A percentile compares a stretch with the other conserved stretches of the same genome.
Evolutionary conservation across 2,329 filamentous ascomycete species (phyloP).

Genomic region (Karstenula rhodostoma): DNA sequence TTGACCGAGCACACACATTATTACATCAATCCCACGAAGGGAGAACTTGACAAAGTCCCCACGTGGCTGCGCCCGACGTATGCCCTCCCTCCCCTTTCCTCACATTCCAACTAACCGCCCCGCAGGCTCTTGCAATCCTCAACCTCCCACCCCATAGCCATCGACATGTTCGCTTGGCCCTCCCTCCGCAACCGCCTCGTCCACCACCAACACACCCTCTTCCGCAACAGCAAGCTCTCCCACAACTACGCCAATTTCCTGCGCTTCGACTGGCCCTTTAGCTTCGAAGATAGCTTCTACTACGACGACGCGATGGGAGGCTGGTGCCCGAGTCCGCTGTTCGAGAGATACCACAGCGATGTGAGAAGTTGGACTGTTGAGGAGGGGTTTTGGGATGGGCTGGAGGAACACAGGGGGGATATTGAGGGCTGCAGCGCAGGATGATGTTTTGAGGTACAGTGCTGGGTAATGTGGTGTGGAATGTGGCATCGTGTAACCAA

Average conservation of each 20-base stretch:
- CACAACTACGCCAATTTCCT: conserved; percentile 36
- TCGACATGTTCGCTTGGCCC: conserved; percentile 48
- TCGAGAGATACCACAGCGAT: conserved; percentile 42
- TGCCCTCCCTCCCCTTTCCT: neutral
- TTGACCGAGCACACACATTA: conserved; percentile 28
- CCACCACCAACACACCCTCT: conserved; percentile 30
- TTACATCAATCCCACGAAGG: conserved; percentile 39
- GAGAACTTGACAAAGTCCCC: conserved; percentile 36
- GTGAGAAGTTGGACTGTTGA: conserved; percentile 37
- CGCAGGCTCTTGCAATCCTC: conserved; percentile 33
- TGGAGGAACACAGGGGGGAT: conserved; percentile 41
- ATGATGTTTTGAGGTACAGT: neutral
- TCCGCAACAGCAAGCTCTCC: conserved; percentile 31
- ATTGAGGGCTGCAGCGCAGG: conserved; percentile 37
- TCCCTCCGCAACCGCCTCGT: conserved; percentile 41
- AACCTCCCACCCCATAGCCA: conserved; percentile 36
- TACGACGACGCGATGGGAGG: conserved; percentile 24
- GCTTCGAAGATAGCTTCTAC: conserved; percentile 44
- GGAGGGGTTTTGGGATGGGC: conserved; percentile 35
- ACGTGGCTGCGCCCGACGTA: conserved; percentile 40
- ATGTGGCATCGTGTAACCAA: too few species aligned
- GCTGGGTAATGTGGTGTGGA: neutral
- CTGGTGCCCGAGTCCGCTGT: conserved; percentile 36
- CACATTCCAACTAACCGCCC: conserved; percentile 1
- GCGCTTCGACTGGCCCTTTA: conserved; percentile 44